Evolutionary conservation across 2,329 filamentous ascomycete genomes (phyloP).

Genomic region (Domatiomyces globalis): DNA sequence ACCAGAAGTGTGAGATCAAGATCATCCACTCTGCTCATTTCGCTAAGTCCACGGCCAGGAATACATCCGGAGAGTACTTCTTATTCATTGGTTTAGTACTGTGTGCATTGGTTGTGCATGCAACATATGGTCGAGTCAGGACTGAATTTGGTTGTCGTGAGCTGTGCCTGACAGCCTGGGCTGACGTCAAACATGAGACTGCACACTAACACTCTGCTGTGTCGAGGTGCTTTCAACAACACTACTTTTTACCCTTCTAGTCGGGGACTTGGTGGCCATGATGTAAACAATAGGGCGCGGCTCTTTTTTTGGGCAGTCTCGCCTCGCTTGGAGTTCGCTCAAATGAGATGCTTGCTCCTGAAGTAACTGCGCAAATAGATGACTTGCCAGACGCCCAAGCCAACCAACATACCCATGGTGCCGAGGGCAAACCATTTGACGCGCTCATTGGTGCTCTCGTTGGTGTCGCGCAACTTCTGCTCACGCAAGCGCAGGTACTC

Average conservation of each 20-base stretch:
- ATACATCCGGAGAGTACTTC: too few species aligned
- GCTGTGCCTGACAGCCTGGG: not conserved
- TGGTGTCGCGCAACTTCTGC: constrained; percentile 93
- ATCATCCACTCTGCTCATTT: too few species aligned
- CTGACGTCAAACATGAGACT: not conserved
- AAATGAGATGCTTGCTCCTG: constrained; percentile 37
- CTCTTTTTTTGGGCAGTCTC: not conserved
- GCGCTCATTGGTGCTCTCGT: constrained; percentile 97
- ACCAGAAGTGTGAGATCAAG: too few species aligned
- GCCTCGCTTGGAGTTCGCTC: not conserved
- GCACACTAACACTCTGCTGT: not conserved
- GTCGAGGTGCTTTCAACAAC: not conserved
- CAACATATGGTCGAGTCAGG: too few species aligned
- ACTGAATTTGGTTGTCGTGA: too few species aligned
- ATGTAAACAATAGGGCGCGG: not conserved
- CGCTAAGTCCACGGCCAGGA: too few species aligned
- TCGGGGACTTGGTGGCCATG: not conserved
- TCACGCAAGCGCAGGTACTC: constrained; percentile 82
- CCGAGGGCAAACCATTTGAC: constrained; percentile 97
- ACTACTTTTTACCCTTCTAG: not conserved
- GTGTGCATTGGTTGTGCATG: too few species aligned
- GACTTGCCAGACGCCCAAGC: constrained; percentile 90
- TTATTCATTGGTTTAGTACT: too few species aligned
- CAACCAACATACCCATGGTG: constrained; percentile 82
- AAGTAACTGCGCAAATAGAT: constrained; percentile 97